A percentile compares a stretch with the other conserved stretches of the same genome.
phyloP scores from a whole-genome alignment of 2,329 filamentous ascomycete genomes.

The Cladophialophora immunda region DNA sequence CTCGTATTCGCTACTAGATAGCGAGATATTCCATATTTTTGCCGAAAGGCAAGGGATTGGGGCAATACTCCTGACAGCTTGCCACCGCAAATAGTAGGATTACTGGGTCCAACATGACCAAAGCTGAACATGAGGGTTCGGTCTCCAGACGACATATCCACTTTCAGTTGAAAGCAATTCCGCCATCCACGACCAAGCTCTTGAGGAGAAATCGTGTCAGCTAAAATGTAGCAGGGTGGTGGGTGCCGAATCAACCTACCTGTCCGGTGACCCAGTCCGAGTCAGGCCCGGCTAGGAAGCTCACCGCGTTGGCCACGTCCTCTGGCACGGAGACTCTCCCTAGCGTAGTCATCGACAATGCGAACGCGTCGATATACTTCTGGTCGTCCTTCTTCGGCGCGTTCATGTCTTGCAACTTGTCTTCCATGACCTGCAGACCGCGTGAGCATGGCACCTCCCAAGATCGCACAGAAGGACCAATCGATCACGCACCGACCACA shows the following conservation, averaged over 20 bases:
- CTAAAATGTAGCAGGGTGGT: not conserved
- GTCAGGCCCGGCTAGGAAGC: slow-evolving; percentile 66
- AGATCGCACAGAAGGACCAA: no score
- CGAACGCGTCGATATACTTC: slow-evolving; percentile 61
- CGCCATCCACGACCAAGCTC: slow-evolving; percentile 69
- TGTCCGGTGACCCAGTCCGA: slow-evolving; percentile 72
- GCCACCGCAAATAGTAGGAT: no score
- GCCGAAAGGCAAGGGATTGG: no score
- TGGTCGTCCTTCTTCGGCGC: slow-evolving; percentile 61
- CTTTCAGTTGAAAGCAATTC: slow-evolving; percentile 55
- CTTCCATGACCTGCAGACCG: slow-evolving; percentile 65
- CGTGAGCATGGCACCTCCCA: no score
- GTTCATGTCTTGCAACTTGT: slow-evolving; percentile 61
- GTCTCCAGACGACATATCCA: not conserved
- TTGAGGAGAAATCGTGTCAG: slow-evolving; percentile 1
- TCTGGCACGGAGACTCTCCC: slow-evolving; percentile 67
- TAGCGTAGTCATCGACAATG: slow-evolving; percentile 62
- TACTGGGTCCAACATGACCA: no score
- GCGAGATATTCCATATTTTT: no score
- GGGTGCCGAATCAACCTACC: slow-evolving; percentile 30
- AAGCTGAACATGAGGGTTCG: no score
- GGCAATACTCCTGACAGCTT: no score
- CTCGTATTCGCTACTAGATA: no score
- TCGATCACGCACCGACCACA: slow-evolving; percentile 71
- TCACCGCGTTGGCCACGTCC: slow-evolving; percentile 70